phyloP scores from a whole-genome alignment of 352 stramenopile species.

The Globisporangium mamillatum region DNA sequence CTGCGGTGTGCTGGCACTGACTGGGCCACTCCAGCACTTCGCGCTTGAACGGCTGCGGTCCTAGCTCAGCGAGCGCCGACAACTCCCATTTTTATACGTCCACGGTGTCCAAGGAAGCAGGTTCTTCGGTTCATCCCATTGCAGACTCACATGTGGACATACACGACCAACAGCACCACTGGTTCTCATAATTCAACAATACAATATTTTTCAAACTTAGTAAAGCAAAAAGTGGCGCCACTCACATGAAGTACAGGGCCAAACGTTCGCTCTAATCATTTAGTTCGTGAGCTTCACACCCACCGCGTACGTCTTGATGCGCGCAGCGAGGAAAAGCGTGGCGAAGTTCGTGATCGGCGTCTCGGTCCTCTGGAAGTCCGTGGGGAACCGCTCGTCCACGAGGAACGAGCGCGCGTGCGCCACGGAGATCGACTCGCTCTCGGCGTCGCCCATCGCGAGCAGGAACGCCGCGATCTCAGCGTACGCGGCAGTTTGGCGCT shows the following conservation, averaged over 20 bases:
- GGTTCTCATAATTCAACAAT: not conserved
- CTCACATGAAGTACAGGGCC: not conserved
- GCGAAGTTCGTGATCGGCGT: slow-evolving; percentile 29
- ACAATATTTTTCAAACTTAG: not conserved
- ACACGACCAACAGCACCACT: not conserved
- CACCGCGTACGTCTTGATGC: slow-evolving; percentile 27
- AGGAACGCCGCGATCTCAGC: slow-evolving; percentile 45
- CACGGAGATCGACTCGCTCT: slow-evolving; percentile 32
- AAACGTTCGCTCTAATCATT: not conserved
- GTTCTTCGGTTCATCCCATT: too few species aligned
- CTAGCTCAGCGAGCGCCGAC: too few species aligned
- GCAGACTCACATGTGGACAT: too few species aligned
- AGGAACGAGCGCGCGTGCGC: slow-evolving; percentile 42
- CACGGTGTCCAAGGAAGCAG: too few species aligned
- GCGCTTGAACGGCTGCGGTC: too few species aligned
- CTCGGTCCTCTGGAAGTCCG: slow-evolving; percentile 34
- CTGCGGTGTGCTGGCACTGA: too few species aligned
- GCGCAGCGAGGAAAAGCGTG: slow-evolving; percentile 28
- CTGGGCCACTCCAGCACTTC: too few species aligned
- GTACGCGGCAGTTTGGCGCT: slow-evolving; percentile 37
- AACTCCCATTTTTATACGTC: too few species aligned
- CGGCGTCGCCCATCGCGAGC: slow-evolving; percentile 41
- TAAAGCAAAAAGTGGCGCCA: not conserved
- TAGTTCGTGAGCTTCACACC: not conserved
- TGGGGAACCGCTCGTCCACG: slow-evolving; percentile 40